These are phyloP conservation scores for Picochlorum sp. DNA, from an alignment of 139 green algal genomes.

Conservation along the genomic window DNA sequence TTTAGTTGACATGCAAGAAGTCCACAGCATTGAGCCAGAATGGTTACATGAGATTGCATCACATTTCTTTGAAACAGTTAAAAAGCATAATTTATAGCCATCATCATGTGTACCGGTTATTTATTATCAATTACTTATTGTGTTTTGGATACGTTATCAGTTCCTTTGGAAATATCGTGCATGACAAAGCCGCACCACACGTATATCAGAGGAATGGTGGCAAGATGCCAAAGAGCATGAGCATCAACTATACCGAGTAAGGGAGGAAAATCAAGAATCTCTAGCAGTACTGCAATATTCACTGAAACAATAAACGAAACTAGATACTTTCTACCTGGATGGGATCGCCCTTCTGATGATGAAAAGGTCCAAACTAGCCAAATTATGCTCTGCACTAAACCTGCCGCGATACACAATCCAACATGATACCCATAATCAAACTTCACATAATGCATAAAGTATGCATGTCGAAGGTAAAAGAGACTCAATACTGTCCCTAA, in stretches of 20 bases:
- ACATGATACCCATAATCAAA: conserved; percentile 89
- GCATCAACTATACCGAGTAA: conserved; percentile 56
- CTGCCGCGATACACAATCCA: conserved; percentile 47
- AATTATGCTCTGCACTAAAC: conserved; percentile 26
- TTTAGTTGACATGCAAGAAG: conserved; percentile 94
- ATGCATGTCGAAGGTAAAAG: conserved; percentile 35
- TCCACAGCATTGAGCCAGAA: conserved; percentile 87
- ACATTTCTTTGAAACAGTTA: conserved; percentile 78
- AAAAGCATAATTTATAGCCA: not conserved
- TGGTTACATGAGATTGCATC: conserved; percentile 94
- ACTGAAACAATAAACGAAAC: conserved; percentile 42
- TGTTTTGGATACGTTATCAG: too few relatives aligned
- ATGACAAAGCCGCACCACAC: conserved; percentile 63
- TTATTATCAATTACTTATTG: not conserved
- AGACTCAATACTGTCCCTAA: not conserved
- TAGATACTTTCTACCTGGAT: conserved; percentile 28
- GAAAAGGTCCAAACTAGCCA: conserved; percentile 36
- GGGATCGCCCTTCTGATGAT: not conserved
- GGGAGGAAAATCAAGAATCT: conserved; percentile 80
- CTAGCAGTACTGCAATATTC: conserved; percentile 50
- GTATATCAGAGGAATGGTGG: conserved; percentile 52
- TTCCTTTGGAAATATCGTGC: conserved; percentile 1
- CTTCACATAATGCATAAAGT: conserved; percentile 63
- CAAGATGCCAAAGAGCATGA: conserved; percentile 71
- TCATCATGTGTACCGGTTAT: not conserved